phyloP scores from a whole-genome alignment of 768 basidiomycete species.

The Cyathus striatus region DNA sequence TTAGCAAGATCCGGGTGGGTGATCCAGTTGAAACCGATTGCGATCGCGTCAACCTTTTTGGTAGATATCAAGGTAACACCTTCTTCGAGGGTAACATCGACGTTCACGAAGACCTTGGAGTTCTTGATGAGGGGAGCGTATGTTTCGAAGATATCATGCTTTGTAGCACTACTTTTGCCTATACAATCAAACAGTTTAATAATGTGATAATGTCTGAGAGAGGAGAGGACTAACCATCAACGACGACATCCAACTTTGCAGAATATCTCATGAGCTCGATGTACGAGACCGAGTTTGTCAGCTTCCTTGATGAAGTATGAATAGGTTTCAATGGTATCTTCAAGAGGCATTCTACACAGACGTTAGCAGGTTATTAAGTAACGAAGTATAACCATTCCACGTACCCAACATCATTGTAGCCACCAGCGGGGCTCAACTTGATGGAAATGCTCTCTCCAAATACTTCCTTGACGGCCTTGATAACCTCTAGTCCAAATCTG shows the following conservation, averaged over 20 bases:
- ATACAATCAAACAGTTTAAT: neutral
- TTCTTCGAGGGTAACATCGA: conserved; percentile 28
- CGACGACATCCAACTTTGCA: conserved; percentile 16
- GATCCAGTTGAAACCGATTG: conserved; percentile 31
- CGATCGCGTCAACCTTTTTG: conserved; percentile 28
- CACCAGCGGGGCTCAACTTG: conserved; percentile 38
- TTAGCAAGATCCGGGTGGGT: conserved; percentile 36
- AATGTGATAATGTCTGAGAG: neutral
- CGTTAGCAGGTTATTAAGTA: neutral
- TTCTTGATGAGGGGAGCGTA: conserved; percentile 30
- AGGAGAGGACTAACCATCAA: conserved; percentile 21
- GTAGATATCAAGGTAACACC: conserved; percentile 27
- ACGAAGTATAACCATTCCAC: conserved; percentile 1
- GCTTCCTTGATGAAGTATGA: conserved; percentile 34
- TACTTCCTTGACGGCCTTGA: conserved; percentile 34
- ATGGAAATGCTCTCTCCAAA: conserved; percentile 40
- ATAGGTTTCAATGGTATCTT: conserved; percentile 37
- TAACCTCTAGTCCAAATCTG: conserved; percentile 46
- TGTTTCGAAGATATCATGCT: conserved; percentile 33
- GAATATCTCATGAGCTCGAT: conserved; percentile 18
- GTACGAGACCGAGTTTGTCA: conserved; percentile 31
- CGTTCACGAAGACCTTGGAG: conserved; percentile 32
- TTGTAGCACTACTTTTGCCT: conserved; percentile 29
- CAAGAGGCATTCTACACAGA: conserved; percentile 31
- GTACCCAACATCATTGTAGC: conserved; percentile 41